Conservation (phyloP, 2,329 filamentous ascomycete genomes). For the Colletotrichum sp. region DNA sequence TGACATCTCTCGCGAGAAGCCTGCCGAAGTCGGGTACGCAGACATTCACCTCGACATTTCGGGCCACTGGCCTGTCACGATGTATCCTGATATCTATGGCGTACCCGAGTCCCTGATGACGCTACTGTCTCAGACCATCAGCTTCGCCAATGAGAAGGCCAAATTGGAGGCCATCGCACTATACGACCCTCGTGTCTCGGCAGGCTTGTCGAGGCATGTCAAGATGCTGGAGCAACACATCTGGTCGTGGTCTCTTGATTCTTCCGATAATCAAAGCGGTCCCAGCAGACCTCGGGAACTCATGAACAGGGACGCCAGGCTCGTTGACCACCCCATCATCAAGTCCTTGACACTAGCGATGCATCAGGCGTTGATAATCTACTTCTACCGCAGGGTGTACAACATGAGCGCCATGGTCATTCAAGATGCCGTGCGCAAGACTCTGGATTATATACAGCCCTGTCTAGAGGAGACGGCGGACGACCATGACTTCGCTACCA, state of each 20-base stretch:
- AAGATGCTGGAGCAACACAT: conserved; percentile 36
- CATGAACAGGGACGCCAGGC: not conserved
- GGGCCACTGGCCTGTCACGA: conserved; percentile 41
- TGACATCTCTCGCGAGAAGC: conserved; percentile 34
- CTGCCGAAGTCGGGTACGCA: conserved; percentile 44
- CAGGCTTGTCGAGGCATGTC: conserved; percentile 30
- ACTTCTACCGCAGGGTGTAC: conserved; percentile 49
- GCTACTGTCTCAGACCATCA: conserved; percentile 44
- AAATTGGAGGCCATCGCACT: conserved; percentile 27
- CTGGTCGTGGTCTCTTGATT: conserved; percentile 30
- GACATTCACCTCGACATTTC: conserved; percentile 47
- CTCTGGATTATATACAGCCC: conserved; percentile 39
- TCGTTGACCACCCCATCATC: conserved; percentile 23
- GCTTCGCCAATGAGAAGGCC: conserved; percentile 47
- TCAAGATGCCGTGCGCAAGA: conserved; percentile 39
- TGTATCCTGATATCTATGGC: conserved; percentile 50
- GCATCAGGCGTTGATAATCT: conserved; percentile 47
- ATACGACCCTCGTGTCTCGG: conserved; percentile 27
- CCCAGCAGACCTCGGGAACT: not conserved
- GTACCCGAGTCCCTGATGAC: conserved; percentile 46
- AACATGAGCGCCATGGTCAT: conserved; percentile 43
- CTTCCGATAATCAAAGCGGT: conserved; percentile 6
- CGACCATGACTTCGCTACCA: conserved; percentile 40
- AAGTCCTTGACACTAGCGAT: conserved; percentile 41
- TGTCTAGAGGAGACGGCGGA: conserved; percentile 35